Evolutionary conservation across 2,329 filamentous ascomycete species (phyloP), one percentile per base, ranked within the genome.

Genomic region (Byssochlamys sp.): DNA sequence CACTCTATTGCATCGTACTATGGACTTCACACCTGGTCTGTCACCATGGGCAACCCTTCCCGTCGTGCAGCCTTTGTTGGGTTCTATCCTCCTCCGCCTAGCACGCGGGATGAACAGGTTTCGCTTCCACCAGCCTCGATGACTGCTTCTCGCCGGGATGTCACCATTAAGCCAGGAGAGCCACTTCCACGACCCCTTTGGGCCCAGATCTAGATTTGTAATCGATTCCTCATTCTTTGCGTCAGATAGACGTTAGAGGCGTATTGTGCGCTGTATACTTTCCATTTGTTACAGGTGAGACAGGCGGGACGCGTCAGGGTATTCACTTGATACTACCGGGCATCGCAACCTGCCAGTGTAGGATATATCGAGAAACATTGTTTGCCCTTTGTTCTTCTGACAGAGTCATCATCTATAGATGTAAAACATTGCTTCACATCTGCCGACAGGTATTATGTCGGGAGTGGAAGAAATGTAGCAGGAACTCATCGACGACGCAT

Each of bases 1-100:
- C 91, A 97, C 73, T 88, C 89, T 58, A 91, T 97, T 61, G 92
- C 90, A 9, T 84, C 87, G 48, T 97, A 97, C 72, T 97, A 97
- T 69, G 91, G 91, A 51, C 81, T 96, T 57, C 83, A 85, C 60
- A 96, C 91, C 24, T 90, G 86, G 77, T 91, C 89, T 3, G 83
- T 92, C 59, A 88, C 87, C 0, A 81, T 87, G 1, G 85, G 85
- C 31, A 80, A 84, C 62, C 87, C 90, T 2, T 82, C 85, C 12
- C 82, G 86, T 55, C 83, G 89, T 55, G 87, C 94, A 61, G 90
- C 94, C 6, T 96, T 95, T 66, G 86, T 96, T 25, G 89, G 88
- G 2, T 77, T 92, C 60, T 67, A 70, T 55, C 66, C 80, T 53
- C 67, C 71, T 4, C 63, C 62, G 51, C 55, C 68, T 53, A 65